phyloP scores from a whole-genome alignment of 2,329 filamentous ascomycete species.

The Coleophoma eucalyptorum region DNA sequence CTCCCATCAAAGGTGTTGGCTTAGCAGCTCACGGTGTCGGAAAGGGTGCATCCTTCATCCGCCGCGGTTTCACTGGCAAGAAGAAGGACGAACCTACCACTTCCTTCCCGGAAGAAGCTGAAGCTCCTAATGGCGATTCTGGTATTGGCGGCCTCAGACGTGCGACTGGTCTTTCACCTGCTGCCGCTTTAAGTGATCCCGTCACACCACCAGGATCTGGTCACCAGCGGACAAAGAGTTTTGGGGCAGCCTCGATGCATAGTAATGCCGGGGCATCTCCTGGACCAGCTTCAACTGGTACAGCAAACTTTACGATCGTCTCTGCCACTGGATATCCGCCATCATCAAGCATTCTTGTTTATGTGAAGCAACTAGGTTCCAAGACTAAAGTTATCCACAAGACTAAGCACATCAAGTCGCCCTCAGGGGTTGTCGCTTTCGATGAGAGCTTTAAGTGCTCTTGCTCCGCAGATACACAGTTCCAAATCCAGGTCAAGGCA shows the following conservation, averaged over 20 bases:
- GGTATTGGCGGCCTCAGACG: constrained; percentile 13
- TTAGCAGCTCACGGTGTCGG: constrained; percentile 66
- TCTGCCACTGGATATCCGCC: constrained; percentile 75
- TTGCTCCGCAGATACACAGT: constrained; percentile 79
- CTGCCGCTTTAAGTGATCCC: constrained; percentile 8
- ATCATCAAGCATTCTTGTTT: constrained; percentile 74
- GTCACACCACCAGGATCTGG: constrained; percentile 22
- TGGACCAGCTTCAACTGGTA: constrained; percentile 58
- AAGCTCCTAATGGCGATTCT: constrained; percentile 33
- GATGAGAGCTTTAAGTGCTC: constrained; percentile 73
- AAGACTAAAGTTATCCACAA: constrained; percentile 83
- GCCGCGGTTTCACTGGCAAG: constrained; percentile 74
- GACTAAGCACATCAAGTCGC: constrained; percentile 83
- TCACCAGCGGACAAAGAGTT: constrained; percentile 48
- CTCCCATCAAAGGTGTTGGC: constrained; percentile 88
- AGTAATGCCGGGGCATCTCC: constrained; percentile 51
- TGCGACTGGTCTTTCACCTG: constrained; percentile 10
- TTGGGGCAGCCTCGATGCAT: constrained; percentile 62
- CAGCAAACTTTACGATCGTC: constrained; percentile 75
- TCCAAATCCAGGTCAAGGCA: constrained; percentile 81
- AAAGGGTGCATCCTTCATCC: constrained; percentile 87
- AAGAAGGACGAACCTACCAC: constrained; percentile 57
- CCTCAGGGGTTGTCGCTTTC: constrained; percentile 61
- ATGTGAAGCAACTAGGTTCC: constrained; percentile 61
- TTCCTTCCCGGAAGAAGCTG: constrained; percentile 31